A percentile compares a stretch with the other conserved stretches of the same genome.
Conservation (phyloP, 257 asterid species). For the Nicotiana otophora region DNA sequence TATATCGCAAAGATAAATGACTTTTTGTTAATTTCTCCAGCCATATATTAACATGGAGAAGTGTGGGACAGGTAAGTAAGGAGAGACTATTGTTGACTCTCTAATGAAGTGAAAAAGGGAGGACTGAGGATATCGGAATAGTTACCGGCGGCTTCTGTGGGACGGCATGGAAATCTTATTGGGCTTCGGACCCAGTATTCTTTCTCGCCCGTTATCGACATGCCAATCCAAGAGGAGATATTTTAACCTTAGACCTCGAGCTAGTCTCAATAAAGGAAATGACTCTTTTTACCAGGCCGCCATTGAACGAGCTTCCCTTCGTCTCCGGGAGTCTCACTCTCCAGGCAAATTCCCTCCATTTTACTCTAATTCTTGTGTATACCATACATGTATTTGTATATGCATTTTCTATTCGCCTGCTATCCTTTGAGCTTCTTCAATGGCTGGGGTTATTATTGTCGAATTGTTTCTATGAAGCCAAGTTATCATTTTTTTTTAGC, state of each 20-base stretch:
- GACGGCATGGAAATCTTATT: conserved; percentile 21
- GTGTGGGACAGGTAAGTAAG: no score
- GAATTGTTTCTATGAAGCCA: no score
- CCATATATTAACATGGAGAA: no score
- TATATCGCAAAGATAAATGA: no score
- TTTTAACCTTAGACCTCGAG: conserved; percentile 21
- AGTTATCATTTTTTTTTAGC: background rate
- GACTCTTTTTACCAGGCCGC: conserved; percentile 38
- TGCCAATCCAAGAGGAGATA: conserved; percentile 11
- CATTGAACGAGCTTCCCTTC: conserved; percentile 48
- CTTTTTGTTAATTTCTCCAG: no score
- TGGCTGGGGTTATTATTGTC: no score
- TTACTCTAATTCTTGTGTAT: no score
- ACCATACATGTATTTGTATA: background rate
- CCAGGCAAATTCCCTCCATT: conserved; percentile 35
- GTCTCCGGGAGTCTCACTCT: conserved; percentile 58
- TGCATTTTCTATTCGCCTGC: background rate
- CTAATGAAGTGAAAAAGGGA: no score
- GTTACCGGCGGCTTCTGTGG: no score
- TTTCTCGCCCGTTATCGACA: conserved; percentile 9
- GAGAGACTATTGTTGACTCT: no score
- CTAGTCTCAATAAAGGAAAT: conserved; percentile 3
- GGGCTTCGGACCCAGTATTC: conserved; percentile 11
- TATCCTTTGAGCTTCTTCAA: no score
- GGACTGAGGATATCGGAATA: no score